phyloP scores from a whole-genome alignment of 352 stramenopile species.

The Nothophytophthora sp. region DNA sequence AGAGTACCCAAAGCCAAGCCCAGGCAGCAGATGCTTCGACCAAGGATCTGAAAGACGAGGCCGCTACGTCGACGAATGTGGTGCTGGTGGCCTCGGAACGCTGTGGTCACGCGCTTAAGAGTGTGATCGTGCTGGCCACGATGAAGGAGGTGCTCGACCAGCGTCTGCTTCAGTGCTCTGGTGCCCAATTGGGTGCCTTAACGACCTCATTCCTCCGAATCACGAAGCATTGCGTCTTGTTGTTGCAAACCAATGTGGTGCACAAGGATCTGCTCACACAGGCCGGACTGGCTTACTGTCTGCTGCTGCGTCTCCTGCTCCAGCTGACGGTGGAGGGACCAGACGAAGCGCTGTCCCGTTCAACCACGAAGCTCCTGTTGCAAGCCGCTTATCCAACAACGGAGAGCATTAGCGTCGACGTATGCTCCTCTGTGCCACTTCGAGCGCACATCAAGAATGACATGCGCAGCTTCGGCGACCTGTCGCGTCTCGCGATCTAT shows the following conservation, averaged over 20 bases:
- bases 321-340: constrained; percentile 12
- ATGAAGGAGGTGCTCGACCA: constrained; percentile 60
- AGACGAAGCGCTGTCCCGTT: neutral
- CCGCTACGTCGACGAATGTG: constrained; percentile 50
- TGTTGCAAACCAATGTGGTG: constrained; percentile 70
- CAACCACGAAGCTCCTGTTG: constrained; percentile 33
- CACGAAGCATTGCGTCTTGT: constrained; percentile 53
- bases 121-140: constrained; percentile 58
- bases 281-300: constrained; percentile 65
- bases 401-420: constrained; percentile 12
- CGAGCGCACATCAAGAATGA: constrained; percentile 38
- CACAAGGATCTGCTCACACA: constrained; percentile 84
- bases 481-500: constrained; percentile 65
- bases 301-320: constrained; percentile 63
- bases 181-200: constrained; percentile 6
- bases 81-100: constrained; percentile 77
- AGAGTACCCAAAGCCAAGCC: constrained; percentile 1
- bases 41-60: constrained; percentile 16
- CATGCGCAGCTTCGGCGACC: constrained; percentile 40
- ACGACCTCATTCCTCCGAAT: constrained; percentile 39
- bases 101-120: constrained; percentile 71
- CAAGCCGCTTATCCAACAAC: constrained; percentile 39
- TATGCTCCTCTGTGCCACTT: constrained; percentile 9
- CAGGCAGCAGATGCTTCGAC: too few relatives aligned
- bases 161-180: constrained; percentile 25